Conservation (phyloP, 805 yeast genomes). For the Myxozyma vanderwaltii region DNA sequence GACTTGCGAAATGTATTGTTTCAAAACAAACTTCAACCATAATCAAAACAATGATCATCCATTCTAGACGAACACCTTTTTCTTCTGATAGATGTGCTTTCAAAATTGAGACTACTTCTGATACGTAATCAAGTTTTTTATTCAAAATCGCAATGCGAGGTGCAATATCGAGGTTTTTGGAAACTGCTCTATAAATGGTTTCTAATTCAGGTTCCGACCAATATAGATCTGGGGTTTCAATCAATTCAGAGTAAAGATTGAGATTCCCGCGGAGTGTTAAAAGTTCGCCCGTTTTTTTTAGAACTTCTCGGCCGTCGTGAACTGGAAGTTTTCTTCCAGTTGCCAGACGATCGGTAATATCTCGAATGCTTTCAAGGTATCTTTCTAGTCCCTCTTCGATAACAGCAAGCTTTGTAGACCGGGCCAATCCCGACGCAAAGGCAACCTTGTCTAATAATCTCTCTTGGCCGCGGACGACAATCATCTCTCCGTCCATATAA, state of each 20-base stretch:
- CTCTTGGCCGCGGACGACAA: conserved; percentile 59
- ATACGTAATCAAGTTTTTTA: conserved; percentile 83
- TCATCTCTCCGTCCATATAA: conserved; percentile 66
- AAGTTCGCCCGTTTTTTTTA: conserved; percentile 71
- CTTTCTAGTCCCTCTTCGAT: conserved; percentile 72
- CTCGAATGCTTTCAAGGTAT: conserved; percentile 63
- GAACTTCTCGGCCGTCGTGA: conserved; percentile 57
- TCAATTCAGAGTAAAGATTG: conserved; percentile 81
- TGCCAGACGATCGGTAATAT: conserved; percentile 66
- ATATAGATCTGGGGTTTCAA: conserved; percentile 89
- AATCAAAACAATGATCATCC: conserved; percentile 83
- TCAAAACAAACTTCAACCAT: conserved; percentile 86
- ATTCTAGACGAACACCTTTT: conserved; percentile 75
- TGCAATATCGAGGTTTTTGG: conserved; percentile 70
- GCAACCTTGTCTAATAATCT: conserved; percentile 78
- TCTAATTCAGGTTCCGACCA: conserved; percentile 92
- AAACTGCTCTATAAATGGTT: conserved; percentile 67
- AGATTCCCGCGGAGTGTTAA: conserved; percentile 78
- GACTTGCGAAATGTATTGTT: conserved; percentile 68
- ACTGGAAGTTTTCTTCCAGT: conserved; percentile 57
- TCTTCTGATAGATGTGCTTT: conserved; percentile 74
- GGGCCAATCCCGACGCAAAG: conserved; percentile 80
- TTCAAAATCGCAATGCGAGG: conserved; percentile 80
- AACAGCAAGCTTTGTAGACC: conserved; percentile 83
- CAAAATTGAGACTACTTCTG: conserved; percentile 82